Evolutionary conservation across 768 basidiomycete species (phyloP), one percentile per base, ranked within the genome.

Genomic region (Lactarius tabidus): DNA sequence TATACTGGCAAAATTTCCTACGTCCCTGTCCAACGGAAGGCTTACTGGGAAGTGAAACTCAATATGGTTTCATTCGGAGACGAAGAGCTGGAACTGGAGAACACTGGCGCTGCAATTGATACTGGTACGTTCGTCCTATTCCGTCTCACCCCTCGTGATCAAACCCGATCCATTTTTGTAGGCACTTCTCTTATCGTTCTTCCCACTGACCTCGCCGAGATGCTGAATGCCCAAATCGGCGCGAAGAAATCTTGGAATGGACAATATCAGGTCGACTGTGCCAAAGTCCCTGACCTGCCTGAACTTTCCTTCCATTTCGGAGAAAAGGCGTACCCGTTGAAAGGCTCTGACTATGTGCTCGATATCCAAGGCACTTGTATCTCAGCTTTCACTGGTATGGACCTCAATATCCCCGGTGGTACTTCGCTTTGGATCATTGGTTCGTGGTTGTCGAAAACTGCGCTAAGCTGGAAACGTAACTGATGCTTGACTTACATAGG

Each of bases 41-140:
- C 93, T 6, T 98, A 97, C 78, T 97, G 95, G 95, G 96, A 98
- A 77, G 93, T 98, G 54, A 94, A 97, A 75, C 88, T 99, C 31
- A 82, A 92, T 78, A 87, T 88, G 75, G 81, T 99, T 67, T 71
- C 78, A 4, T 95, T 99, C 63, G 97, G 95, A 56, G 81, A 87
- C 52, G 96, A 98, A 55, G 84, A 80, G 45, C 83, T 98, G 53
- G 93, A 98, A 69, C 83, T 98, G 17, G 93, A 96, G 69, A 89
- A 87, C 79, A 96, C 97, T 62, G 95, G 95, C 52, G 92, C 93
- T 71, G 92, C 93, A 51, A 94, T 94, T 66, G 92, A 94, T 72
- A 94, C 92, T 20, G 91, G 91, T 89, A 52, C 28, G 48, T 4
- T 38, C 57, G 77, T 67, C n/a, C 12, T 10, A 0, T 14, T 23